Conservation (phyloP, 2,329 filamentous ascomycete genomes). For the Pseudocercospora fijiensis region DNA sequence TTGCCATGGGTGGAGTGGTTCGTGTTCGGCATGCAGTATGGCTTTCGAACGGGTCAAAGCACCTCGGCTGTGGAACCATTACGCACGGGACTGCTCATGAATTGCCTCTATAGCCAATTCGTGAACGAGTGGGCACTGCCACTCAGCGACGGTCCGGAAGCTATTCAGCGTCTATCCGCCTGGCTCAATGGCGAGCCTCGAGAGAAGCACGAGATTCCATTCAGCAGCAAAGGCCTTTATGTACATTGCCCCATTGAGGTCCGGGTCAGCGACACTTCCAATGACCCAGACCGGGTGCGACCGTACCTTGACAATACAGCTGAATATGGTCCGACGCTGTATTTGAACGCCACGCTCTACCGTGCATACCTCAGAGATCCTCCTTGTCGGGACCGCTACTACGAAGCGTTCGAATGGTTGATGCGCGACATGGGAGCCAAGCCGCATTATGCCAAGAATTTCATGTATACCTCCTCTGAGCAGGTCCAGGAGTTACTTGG, state of each 20-base stretch:
- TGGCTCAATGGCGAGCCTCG: conserved; percentile 79
- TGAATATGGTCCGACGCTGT: conserved; percentile 70
- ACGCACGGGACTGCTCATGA: conserved; percentile 81
- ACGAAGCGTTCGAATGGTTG: conserved; percentile 84
- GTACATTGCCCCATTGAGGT: conserved; percentile 92
- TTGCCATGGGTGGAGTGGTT: conserved; percentile 93
- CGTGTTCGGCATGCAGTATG: conserved; percentile 96
- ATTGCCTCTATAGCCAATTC: conserved; percentile 97
- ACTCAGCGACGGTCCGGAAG: conserved; percentile 80
- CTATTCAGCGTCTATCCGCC: conserved; percentile 74
- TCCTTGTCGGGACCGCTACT: conserved; percentile 73
- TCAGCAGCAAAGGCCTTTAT: conserved; percentile 73
- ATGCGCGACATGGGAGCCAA: conserved; percentile 81
- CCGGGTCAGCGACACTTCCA: conserved; percentile 71
- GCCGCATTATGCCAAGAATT: conserved; percentile 95
- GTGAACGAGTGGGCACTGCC: conserved; percentile 98
- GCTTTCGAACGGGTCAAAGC: conserved; percentile 69
- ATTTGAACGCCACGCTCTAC: conserved; percentile 88
- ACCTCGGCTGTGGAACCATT: conserved; percentile 77
- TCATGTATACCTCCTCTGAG: conserved; percentile 57
- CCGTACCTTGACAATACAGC: conserved; percentile 73
- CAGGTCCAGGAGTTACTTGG: conserved; percentile 70
- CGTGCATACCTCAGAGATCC: conserved; percentile 76
- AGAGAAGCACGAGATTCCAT: conserved; percentile 68
- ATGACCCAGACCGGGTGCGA: conserved; percentile 48